These are phyloP conservation scores for Neurospora discreta DNA, from an alignment of 495 filamentous ascomycete genomes.

Conservation along the genomic window DNA sequence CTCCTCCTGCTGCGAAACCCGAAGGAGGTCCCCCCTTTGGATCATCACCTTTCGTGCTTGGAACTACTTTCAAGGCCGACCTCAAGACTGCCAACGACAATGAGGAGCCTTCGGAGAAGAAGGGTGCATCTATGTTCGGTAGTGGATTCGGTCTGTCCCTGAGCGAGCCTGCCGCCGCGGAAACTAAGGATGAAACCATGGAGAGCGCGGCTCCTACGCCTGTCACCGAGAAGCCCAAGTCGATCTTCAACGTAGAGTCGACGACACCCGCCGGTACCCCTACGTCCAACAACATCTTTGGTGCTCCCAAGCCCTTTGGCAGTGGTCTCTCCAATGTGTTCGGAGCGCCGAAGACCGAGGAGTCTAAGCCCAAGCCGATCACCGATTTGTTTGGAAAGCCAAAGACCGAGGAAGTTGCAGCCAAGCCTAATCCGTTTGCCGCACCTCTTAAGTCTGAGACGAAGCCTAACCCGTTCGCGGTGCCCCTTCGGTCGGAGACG, in stretches of 20 bases:
- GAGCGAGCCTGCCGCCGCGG: conserved; percentile 28
- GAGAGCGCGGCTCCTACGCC: conserved; percentile 28
- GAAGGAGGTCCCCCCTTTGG: conserved; percentile 42
- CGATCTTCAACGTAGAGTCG: conserved; percentile 28
- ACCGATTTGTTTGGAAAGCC: conserved; percentile 7
- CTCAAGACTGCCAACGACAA: conserved; percentile 47
- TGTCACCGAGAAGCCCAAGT: conserved; percentile 23
- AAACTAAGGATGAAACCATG: conserved; percentile 52
- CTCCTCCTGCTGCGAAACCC: conserved; percentile 18
- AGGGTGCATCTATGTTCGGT: conserved; percentile 42
- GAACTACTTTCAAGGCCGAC: conserved; percentile 73
- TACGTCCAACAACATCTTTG: conserved; percentile 28
- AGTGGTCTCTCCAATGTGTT: background rate
- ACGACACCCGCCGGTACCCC: conserved; percentile 48
- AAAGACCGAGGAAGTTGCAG: conserved; percentile 13
- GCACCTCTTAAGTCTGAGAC: background rate
- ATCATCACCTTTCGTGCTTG: conserved; percentile 55
- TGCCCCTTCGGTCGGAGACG: background rate
- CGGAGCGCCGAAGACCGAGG: conserved; percentile 2
- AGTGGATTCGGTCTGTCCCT: conserved; percentile 44
- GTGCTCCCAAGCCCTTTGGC: conserved; percentile 7
- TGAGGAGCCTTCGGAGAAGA: conserved; percentile 35
- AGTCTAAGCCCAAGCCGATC: conserved; percentile 3
- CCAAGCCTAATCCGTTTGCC: background rate
- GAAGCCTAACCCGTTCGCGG: background rate